phyloP scores from a whole-genome alignment of 331 rosid genomes.

The Quercus phellos region DNA sequence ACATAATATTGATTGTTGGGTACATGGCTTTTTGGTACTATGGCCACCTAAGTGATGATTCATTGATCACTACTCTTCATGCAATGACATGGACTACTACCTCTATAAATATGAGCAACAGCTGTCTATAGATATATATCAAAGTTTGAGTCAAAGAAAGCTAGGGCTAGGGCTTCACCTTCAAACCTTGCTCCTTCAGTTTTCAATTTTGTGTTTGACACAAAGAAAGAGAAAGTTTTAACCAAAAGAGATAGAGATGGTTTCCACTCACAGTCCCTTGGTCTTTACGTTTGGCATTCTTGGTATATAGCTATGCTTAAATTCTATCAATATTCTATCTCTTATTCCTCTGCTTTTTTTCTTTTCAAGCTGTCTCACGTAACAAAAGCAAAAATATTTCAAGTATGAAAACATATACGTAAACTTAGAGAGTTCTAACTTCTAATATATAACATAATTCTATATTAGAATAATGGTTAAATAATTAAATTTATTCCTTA shows the following conservation, averaged over 20 bases:
- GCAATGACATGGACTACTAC: slow-evolving; percentile 20
- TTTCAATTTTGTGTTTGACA: background rate
- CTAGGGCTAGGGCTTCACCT: slow-evolving; percentile 19
- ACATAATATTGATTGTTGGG: slow-evolving; percentile 30
- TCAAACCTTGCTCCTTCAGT: slow-evolving; percentile 12
- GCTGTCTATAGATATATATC: slow-evolving; percentile 24
- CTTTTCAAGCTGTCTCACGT: too few species aligned
- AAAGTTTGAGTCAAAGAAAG: slow-evolving; percentile 14
- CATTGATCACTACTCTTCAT: slow-evolving; percentile 33
- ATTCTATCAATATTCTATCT: background rate
- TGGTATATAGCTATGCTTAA: background rate
- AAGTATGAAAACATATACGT: too few species aligned
- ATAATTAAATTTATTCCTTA: too few species aligned
- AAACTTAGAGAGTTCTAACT: too few species aligned
- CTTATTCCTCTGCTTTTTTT: background rate
- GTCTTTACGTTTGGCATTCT: slow-evolving; percentile 13
- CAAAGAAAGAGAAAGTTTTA: slow-evolving; percentile 1
- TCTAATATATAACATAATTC: too few species aligned
- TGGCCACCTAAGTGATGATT: slow-evolving; percentile 30
- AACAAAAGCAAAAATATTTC: too few species aligned
- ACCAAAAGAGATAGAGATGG: background rate
- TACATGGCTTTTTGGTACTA: slow-evolving; percentile 24
- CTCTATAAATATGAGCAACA: slow-evolving; percentile 35
- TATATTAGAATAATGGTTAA: too few species aligned
- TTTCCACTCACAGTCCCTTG: slow-evolving; percentile 13